Evolutionary conservation across 352 stramenopile species (phyloP), one percentile per base, ranked within the genome.

Genomic region (Achlya hypogyna): DNA sequence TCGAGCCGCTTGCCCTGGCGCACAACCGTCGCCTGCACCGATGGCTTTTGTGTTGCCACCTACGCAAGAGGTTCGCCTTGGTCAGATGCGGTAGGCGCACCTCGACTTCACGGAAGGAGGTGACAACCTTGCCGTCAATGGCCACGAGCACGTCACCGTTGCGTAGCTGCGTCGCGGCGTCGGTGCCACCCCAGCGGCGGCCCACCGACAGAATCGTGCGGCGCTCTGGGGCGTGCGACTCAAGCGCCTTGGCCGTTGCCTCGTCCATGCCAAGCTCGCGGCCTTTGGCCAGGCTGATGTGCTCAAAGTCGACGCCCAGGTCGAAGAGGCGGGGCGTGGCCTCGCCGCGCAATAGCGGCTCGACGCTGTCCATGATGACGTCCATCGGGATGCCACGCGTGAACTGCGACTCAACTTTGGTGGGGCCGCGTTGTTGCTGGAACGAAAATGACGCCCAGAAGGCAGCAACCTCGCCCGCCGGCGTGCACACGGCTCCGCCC

Each of bases 361-460:
- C 78, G 0, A 87, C 86, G 34, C 83, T 95, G 65, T 95, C 87
- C 84, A 91, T 92, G 69, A 96, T 86, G 53, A 95, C 79, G 64
- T 91, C 84, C 62, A 94, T 93, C 0, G 81, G 78, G 47, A 96
- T 94, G 32, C 87, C 87, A 27, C 85, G 81, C 47, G 86, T 96
- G 34, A 94, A 94, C 45, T 94, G 82, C 43, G 78, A 89, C 63
- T 96, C 86, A 9, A 93, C 86, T 38, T 91, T 89, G 28, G 82
- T 79, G 10, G 75, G 84, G 10, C 73, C 73, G 14, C 72, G 74
- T 49, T 88, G 83, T 62, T 94, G 86, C 63, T 94, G 86, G 52
- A 87, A 94, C 16, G 86, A 92, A 52, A 96, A 96, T 16, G 85
- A 95, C 28, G 78, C 82, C 86, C 87, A 95, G 34, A 96, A 93